Percentiles rank a stretch among this genome's conserved stretches.
These are phyloP conservation scores for Camelina neglecta DNA, from an alignment of 345 rosid species.

Conservation along the genomic window DNA sequence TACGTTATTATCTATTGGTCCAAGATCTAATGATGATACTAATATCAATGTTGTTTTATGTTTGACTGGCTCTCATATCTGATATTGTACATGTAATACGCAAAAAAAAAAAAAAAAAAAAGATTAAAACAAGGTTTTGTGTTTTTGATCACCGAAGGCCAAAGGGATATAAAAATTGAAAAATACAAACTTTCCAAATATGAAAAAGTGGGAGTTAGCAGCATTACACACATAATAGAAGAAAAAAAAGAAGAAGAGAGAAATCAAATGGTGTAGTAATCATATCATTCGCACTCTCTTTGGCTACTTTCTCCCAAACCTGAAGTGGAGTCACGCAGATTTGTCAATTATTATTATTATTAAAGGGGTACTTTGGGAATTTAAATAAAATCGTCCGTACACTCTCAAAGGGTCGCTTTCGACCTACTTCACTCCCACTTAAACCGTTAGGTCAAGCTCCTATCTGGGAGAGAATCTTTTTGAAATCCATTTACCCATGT, in stretches of 20 bases:
- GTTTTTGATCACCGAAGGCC: no score
- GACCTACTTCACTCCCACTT: conserved; percentile 42
- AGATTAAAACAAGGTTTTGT: no score
- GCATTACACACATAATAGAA: neutral
- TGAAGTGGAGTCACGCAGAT: conserved; percentile 32
- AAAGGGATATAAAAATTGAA: conserved; percentile 4
- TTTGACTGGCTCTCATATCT: neutral
- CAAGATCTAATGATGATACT: neutral
- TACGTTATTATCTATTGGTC: neutral
- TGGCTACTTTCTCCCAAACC: conserved; percentile 27
- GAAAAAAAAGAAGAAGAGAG: neutral
- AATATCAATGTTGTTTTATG: neutral
- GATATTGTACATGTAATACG: neutral
- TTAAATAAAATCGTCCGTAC: conserved; percentile 21
- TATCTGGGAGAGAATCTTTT: conserved; percentile 39
- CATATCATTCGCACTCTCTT: conserved; percentile 36
- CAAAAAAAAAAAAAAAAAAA: neutral
- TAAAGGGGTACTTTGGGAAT: conserved; percentile 20
- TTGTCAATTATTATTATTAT: conserved; percentile 25
- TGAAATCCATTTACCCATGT: neutral
- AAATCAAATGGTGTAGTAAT: conserved; percentile 38
- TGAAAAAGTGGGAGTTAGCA: conserved; percentile 24
- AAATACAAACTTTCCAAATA: conserved; percentile 31
- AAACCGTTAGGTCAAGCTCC: conserved; percentile 45
- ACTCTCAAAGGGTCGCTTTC: conserved; percentile 37